Percentiles rank a stretch among this genome's conserved stretches.
Evolutionary conservation across 1,139 yeast genomes (phyloP).

Genomic region (Ogataea hybrid): DNA sequence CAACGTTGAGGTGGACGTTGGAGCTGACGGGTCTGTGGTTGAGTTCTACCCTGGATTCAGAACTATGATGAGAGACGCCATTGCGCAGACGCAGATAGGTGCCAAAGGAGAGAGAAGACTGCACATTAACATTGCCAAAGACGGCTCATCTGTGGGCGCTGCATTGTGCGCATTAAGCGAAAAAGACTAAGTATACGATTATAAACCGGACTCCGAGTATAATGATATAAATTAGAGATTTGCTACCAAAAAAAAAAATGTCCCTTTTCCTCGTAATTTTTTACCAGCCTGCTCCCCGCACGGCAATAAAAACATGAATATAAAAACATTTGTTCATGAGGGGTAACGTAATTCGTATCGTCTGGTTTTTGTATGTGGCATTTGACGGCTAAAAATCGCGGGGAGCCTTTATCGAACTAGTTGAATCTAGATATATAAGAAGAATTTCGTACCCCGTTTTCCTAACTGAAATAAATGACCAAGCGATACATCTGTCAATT

Average conservation of each 20-base stretch:
- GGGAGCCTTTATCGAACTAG: slow-evolving; percentile 5
- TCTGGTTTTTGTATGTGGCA: slow-evolving; percentile 1
- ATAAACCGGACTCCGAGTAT: slow-evolving; percentile 1
- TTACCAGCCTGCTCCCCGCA: slow-evolving; percentile 8
- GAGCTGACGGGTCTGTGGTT: slow-evolving; percentile 92
- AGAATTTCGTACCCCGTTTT: slow-evolving; percentile 1
- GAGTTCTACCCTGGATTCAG: slow-evolving; percentile 90
- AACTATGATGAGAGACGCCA: slow-evolving; percentile 71
- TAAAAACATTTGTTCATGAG: slow-evolving; percentile 6
- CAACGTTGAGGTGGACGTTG: slow-evolving; percentile 72
- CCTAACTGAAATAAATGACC: slow-evolving; percentile 15
- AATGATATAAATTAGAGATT: not conserved
- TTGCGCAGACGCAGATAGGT: slow-evolving; percentile 66
- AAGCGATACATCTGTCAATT: slow-evolving; percentile 74
- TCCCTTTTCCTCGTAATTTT: not conserved
- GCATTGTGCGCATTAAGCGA: slow-evolving; percentile 72
- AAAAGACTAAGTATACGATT: slow-evolving; percentile 1
- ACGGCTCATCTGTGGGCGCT: slow-evolving; percentile 96
- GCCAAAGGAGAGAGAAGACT: slow-evolving; percentile 68
- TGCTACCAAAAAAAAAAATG: not conserved
- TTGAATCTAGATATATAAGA: slow-evolving; percentile 3
- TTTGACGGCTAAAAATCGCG: slow-evolving; percentile 9
- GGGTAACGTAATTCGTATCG: slow-evolving; percentile 3
- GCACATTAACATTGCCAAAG: slow-evolving; percentile 78
- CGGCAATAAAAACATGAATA: slow-evolving; percentile 3